Percentiles rank a stretch among this genome's conserved stretches.
Evolutionary conservation across 192 early-diverging fungal genomes (phyloP).

Genomic region (Backusella tarrabulga): DNA sequence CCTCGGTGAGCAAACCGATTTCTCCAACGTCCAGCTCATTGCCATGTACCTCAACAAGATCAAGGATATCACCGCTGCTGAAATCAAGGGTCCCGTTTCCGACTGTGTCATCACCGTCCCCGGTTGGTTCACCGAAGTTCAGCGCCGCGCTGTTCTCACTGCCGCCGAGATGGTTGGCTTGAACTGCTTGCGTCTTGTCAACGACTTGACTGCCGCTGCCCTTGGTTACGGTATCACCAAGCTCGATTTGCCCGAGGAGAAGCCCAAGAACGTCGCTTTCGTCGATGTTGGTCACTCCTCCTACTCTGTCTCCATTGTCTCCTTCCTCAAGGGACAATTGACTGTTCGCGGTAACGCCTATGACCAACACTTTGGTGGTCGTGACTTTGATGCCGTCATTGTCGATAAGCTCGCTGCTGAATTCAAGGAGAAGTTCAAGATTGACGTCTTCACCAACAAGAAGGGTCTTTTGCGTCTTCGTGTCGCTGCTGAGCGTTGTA

Average conservation of each 20-base stretch:
- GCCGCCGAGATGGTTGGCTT: constrained; percentile 87
- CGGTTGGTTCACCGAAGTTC: constrained; percentile 92
- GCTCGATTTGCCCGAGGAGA: constrained; percentile 93
- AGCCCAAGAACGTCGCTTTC: constrained; percentile 87
- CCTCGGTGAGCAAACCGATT: constrained; percentile 71
- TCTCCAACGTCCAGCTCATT: constrained; percentile 86
- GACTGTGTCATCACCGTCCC: constrained; percentile 95
- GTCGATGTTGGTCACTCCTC: constrained; percentile 93
- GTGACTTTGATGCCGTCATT: constrained; percentile 92
- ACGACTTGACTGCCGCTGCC: constrained; percentile 91
- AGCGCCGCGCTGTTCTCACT: constrained; percentile 85
- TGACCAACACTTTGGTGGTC: constrained; percentile 94
- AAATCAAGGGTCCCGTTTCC: constrained; percentile 81
- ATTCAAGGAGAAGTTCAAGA: constrained; percentile 94
- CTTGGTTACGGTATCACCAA: constrained; percentile 99
- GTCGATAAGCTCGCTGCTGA: constrained; percentile 82
- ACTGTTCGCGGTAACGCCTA: constrained; percentile 87
- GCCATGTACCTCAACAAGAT: constrained; percentile 95
- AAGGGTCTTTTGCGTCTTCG: constrained; percentile 92
- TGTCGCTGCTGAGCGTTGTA: constrained; percentile 88
- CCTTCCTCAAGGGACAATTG: constrained; percentile 96
- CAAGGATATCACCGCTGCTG: constrained; percentile 82
- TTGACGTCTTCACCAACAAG: constrained; percentile 84
- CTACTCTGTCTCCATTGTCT: constrained; percentile 74
- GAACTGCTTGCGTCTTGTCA: constrained; percentile 88